These are phyloP conservation scores for Thymus mandschuricus DNA, from an alignment of 257 asterid species.

Conservation along the genomic window DNA sequence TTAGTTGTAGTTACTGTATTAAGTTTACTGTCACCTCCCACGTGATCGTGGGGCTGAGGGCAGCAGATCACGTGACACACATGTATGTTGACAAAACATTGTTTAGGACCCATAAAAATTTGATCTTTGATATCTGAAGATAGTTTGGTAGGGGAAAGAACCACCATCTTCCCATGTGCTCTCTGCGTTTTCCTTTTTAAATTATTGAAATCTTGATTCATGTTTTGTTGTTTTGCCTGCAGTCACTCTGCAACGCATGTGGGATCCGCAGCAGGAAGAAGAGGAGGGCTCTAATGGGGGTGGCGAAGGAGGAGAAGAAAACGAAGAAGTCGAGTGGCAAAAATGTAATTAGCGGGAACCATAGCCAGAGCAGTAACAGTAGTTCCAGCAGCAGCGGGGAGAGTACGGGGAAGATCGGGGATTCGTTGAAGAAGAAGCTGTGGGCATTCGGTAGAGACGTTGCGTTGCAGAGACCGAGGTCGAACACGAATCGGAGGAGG, in stretches of 20 bases:
- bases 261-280: conserved; percentile 93
- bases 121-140: conserved; percentile 3
- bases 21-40: background rate
- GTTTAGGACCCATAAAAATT: conserved; percentile 1
- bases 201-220: background rate
- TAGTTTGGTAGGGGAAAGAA: conserved; percentile 4
- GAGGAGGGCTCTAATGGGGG: conserved; percentile 81
- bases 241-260: conserved; percentile 97
- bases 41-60: conserved; percentile 1
- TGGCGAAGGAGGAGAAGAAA: conserved; percentile 70
- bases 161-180: conserved; percentile 19
- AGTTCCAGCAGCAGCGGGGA: conserved; percentile 65
- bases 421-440: conserved; percentile 49
- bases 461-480: conserved; percentile 77
- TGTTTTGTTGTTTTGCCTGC: conserved; percentile 40
- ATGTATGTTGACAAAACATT: conserved; percentile 11
- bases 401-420: conserved; percentile 41
- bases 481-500: conserved; percentile 60
- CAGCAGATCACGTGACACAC: conserved; percentile 34
- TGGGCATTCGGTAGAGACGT: conserved; percentile 73
- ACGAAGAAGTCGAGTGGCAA: conserved; percentile 52
- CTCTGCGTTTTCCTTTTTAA: background rate
- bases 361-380: conserved; percentile 43
- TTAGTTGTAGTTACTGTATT: background rate
- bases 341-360: conserved; percentile 24